Base-by-base conservation (phyloP, 495 filamentous ascomycete genomes). In the Hypomontagnella monticulosa region DNA sequence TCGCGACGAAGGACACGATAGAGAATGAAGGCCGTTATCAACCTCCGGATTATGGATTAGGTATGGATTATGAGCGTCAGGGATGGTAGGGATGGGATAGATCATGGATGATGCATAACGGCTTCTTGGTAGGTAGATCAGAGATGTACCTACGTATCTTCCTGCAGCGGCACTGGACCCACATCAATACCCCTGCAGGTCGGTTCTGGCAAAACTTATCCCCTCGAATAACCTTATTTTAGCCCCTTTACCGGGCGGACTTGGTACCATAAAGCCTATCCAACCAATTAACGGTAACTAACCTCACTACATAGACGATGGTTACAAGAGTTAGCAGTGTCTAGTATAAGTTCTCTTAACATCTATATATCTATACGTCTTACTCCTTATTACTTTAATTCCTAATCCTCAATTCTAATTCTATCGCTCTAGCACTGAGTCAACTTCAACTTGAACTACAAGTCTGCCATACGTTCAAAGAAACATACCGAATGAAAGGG, bases 1-100 rank as follows among this genome's bases (percentile, higher is more conserved):
- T 64, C 27, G 55, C 61, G 41, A 60, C 54, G 48, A 46, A 42
- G 20, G 8, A 14, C 2, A 38, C 36, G 9, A 12, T 14, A 12
- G n/a, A 15, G 41, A 55, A 60, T 52, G 61, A 52, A 55, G 46
- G 59, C 40, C 15, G 61, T 69, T 60, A 57, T 64, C 60, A 64
- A 15, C 23, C 23, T 38, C 49, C 37, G 12, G 18, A 7, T 30
- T 44, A n/a, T n/a, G n/a, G n/a, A n/a, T n/a, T n/a, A n/a, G n/a
- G n/a, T n/a, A n/a, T n/a, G 12, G 18, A 7, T 30, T 44, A 27
- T 23, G 20, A 11, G 36, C 16, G 53, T 40, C 65, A 63, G 58
- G 65, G 65, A 68, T 63, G 47, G 32, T 40, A 38, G 33, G 30
- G 16, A 18, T 46, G 23, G 9, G 48, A 32, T 32, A n/a, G 18